Conservation (phyloP, 2,329 filamentous ascomycete species). For the Neofusicoccum sp. region DNA sequence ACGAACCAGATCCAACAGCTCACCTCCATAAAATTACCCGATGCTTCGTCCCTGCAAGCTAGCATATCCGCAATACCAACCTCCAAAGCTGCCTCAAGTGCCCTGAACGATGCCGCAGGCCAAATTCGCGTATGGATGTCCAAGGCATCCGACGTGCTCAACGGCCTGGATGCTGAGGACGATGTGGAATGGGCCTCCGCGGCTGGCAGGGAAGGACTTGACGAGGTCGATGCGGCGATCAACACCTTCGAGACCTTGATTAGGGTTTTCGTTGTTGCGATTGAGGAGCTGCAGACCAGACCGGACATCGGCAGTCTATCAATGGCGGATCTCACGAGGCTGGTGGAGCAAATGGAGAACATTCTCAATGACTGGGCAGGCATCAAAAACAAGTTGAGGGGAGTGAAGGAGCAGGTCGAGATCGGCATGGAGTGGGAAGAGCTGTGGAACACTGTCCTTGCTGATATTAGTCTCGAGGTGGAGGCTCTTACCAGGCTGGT, state of each 20-base stretch:
- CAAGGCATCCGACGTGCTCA: constrained; percentile 86
- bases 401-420: constrained; percentile 86
- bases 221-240: constrained; percentile 68
- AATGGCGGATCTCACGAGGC: constrained; percentile 66
- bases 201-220: constrained; percentile 77
- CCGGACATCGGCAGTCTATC: constrained; percentile 72
- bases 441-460: constrained; percentile 88
- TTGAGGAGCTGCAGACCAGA: constrained; percentile 82
- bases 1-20: constrained; percentile 89
- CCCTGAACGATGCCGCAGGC: constrained; percentile 81
- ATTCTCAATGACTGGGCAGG: constrained; percentile 82
- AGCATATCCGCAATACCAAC: constrained; percentile 83
- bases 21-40: constrained; percentile 83
- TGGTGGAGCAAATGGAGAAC: constrained; percentile 85
- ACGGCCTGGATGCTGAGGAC: constrained; percentile 87
- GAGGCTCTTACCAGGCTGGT: constrained; percentile 76
- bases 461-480: constrained; percentile 87
- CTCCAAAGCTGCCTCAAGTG: constrained; percentile 77
- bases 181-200: constrained; percentile 96
- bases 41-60: constrained; percentile 77
- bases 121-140: constrained; percentile 93
- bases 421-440: constrained; percentile 99
- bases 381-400: constrained; percentile 74
- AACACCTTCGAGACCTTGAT: constrained; percentile 83
- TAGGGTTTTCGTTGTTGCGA: constrained; percentile 89